Conservation (phyloP, 2,329 filamentous ascomycete species). For the Gaeumannomyces sp. region DNA sequence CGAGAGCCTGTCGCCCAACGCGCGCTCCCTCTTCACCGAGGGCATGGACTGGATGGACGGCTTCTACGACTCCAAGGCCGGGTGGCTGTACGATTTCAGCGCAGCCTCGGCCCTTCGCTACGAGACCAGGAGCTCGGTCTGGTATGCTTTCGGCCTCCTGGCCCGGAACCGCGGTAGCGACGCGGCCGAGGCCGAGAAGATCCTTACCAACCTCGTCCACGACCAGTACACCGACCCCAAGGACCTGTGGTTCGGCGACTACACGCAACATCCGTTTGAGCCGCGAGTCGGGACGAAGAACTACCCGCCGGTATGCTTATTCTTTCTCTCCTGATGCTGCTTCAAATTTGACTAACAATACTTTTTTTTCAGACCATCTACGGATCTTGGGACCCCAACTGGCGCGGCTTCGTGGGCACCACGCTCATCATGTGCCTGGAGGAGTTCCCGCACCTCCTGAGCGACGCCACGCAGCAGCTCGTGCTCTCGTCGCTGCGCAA, state of each 20-base stretch:
- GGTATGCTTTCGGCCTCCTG: conserved; percentile 54
- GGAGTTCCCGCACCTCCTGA: conserved; percentile 45
- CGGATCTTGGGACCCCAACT: conserved; percentile 57
- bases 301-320: conserved; percentile 32
- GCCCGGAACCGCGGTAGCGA: conserved; percentile 47
- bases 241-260: conserved; percentile 47
- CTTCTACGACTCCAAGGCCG: conserved; percentile 41
- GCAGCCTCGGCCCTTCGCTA: conserved; percentile 41
- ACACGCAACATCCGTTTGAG: conserved; percentile 50
- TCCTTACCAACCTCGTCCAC: conserved; percentile 46
- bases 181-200: conserved; percentile 42
- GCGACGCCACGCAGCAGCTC: conserved; percentile 27
- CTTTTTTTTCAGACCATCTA: conserved; percentile 26
- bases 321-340: conserved; percentile 13
- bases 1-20: conserved; percentile 4
- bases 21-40: conserved; percentile 8
- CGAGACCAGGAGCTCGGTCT: conserved; percentile 50
- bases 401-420: conserved; percentile 57
- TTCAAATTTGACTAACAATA: conserved; percentile 26
- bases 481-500: conserved; percentile 50
- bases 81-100: conserved; percentile 47
- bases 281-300: conserved; percentile 45
- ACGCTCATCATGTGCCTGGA: conserved; percentile 53
- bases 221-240: conserved; percentile 45
- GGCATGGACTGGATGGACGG: conserved; percentile 7